Evolutionary conservation across 1,139 yeast genomes (phyloP).

Genomic region (Groenewaldozyma auringiensis): DNA sequence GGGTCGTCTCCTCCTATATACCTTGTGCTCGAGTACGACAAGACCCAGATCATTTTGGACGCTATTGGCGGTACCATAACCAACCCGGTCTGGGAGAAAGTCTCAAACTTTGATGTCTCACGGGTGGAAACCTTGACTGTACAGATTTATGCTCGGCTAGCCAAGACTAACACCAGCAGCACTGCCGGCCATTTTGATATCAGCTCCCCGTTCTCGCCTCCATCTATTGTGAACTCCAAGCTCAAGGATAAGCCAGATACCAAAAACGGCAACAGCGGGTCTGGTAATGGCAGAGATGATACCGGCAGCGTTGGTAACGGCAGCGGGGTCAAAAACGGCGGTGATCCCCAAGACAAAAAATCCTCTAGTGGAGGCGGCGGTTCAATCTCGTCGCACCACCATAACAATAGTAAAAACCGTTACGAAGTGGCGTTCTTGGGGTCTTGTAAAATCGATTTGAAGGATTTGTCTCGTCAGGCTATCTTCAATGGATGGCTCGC

Average conservation of each 20-base stretch:
- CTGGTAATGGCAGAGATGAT: not conserved
- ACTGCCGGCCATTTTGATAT: constrained; percentile 9
- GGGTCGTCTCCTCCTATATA: constrained; percentile 30
- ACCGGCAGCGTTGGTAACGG: not conserved
- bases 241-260: constrained; percentile 5
- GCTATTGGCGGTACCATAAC: constrained; percentile 66
- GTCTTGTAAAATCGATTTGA: constrained; percentile 24
- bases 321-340: not conserved
- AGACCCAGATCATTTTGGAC: constrained; percentile 72
- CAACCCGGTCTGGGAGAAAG: constrained; percentile 71
- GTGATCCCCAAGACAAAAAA: not conserved
- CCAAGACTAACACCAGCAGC: constrained; percentile 26
- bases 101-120: constrained; percentile 86
- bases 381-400: not conserved
- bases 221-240: constrained; percentile 4
- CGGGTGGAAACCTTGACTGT: constrained; percentile 51
- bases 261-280: not conserved
- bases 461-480: constrained; percentile 16
- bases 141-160: constrained; percentile 70
- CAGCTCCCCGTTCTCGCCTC: constrained; percentile 14
- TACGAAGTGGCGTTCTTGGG: constrained; percentile 37
- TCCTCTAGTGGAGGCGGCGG: not conserved
- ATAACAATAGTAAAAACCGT: constrained; percentile 3
- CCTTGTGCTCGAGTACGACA: constrained; percentile 39
- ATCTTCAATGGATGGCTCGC: constrained; percentile 26